Conservation (phyloP, 2,329 filamentous ascomycete genomes). For the Botryosphaeria dothidea region DNA sequence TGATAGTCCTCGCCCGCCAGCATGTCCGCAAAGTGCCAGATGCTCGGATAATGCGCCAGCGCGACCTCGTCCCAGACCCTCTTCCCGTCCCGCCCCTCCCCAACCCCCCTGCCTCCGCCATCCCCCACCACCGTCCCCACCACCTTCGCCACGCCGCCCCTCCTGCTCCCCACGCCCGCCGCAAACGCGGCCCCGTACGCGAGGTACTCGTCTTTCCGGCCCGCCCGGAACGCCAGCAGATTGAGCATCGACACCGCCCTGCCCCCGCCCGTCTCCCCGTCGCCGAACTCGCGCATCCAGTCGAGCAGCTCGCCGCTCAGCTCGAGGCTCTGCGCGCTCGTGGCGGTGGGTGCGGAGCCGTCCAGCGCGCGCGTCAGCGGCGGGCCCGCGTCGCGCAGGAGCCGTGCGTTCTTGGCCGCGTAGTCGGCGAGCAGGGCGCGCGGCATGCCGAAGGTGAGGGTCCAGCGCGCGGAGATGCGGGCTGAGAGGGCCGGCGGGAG, state of each 20-base stretch:
- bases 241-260: slow-evolving; percentile 65
- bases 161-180: slow-evolving; percentile 49
- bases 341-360: too few species aligned
- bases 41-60: slow-evolving; percentile 64
- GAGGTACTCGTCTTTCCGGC: slow-evolving; percentile 55
- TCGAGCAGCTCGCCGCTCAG: slow-evolving; percentile 51
- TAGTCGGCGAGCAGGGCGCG: slow-evolving; percentile 43
- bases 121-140: slow-evolving; percentile 57
- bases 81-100: slow-evolving; percentile 49
- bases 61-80: slow-evolving; percentile 63
- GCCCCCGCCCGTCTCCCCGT: slow-evolving; percentile 26
- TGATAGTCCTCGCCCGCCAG: slow-evolving; percentile 59
- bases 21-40: slow-evolving; percentile 64
- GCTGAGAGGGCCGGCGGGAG: slow-evolving; percentile 21
- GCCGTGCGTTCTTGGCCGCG: slow-evolving; percentile 35
- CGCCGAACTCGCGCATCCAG: slow-evolving; percentile 49
- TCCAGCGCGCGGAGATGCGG: slow-evolving; percentile 27
- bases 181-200: slow-evolving; percentile 59
- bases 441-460: slow-evolving; percentile 46
- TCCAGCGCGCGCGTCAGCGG: slow-evolving; percentile 35
- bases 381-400: slow-evolving; percentile 39
- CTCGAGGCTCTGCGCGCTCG: slow-evolving; percentile 54
- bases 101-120: slow-evolving; percentile 43
- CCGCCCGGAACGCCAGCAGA: slow-evolving; percentile 57
- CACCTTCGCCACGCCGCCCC: slow-evolving; percentile 62